Conservation (phyloP, 2,329 filamentous ascomycete species). For the Phoma herbarum region DNA sequence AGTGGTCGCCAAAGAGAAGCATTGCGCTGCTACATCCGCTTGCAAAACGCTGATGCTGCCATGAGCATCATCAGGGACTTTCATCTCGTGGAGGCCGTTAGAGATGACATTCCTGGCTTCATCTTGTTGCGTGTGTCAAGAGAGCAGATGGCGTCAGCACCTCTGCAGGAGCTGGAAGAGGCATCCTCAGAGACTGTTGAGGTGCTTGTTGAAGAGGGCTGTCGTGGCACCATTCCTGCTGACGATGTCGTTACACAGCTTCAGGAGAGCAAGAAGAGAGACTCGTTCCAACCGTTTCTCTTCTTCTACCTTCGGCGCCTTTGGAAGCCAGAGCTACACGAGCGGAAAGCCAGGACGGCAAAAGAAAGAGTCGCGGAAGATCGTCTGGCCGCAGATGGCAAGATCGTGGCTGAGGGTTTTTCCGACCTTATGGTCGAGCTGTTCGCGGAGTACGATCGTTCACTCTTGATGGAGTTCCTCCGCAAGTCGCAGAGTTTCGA, state of each 20-base stretch:
- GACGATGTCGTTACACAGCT: slow-evolving; percentile 82
- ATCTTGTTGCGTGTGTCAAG: slow-evolving; percentile 85
- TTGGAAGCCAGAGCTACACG: slow-evolving; percentile 78
- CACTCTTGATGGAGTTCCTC: slow-evolving; percentile 85
- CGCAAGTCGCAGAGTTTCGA: slow-evolving; percentile 85
- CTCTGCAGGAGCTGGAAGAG: slow-evolving; percentile 76
- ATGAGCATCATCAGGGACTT: slow-evolving; percentile 87
- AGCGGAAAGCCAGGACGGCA: slow-evolving; percentile 47
- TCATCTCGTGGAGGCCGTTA: slow-evolving; percentile 87
- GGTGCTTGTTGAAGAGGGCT: slow-evolving; percentile 88
- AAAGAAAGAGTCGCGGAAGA: slow-evolving; percentile 51
- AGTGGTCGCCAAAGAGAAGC: slow-evolving; percentile 84
- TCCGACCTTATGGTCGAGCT: slow-evolving; percentile 86
- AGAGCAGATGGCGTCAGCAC: slow-evolving; percentile 71
- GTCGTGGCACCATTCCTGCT: slow-evolving; percentile 84
- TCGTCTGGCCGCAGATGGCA: slow-evolving; percentile 64
- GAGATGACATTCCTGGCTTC: slow-evolving; percentile 89
- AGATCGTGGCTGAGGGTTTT: slow-evolving; percentile 81
- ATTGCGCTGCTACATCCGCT: slow-evolving; percentile 83
- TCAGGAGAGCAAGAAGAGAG: slow-evolving; percentile 63
- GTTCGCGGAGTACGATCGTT: slow-evolving; percentile 83
- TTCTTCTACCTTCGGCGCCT: slow-evolving; percentile 91
- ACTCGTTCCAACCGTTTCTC: slow-evolving; percentile 72
- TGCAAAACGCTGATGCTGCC: slow-evolving; percentile 90
- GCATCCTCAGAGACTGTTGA: slow-evolving; percentile 84